Evolutionary conservation across 1,139 yeast species (phyloP).

Genomic region (Spencermartinsiella ligniputridi): DNA sequence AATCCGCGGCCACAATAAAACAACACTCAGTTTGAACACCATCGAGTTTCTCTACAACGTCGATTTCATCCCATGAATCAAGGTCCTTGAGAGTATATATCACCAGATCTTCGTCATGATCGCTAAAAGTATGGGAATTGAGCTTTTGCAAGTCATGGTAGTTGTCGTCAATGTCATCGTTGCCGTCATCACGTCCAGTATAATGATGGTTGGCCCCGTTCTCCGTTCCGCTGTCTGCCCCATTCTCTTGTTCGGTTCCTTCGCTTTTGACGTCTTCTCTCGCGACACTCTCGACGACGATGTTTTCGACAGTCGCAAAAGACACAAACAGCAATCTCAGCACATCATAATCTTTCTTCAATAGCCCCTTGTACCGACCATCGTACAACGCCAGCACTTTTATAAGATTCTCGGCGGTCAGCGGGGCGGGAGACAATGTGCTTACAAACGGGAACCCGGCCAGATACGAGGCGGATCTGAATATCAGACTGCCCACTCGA

Average conservation of each 20-base stretch:
- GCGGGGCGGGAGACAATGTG: constrained; percentile 30
- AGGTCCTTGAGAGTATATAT: constrained; percentile 19
- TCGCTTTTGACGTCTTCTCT: constrained; percentile 4
- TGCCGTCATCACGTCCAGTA: constrained; percentile 15
- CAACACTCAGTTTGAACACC: constrained; percentile 34
- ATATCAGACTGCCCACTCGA: constrained; percentile 34
- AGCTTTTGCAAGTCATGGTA: constrained; percentile 5
- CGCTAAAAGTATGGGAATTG: constrained; percentile 4
- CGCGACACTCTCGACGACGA: constrained; percentile 3
- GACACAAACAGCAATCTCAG: constrained; percentile 40
- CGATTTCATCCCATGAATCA: constrained; percentile 30
- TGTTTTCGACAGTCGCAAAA: constrained; percentile 29
- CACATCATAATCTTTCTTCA: constrained; percentile 34
- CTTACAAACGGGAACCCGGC: constrained; percentile 44
- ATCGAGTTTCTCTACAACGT: constrained; percentile 28
- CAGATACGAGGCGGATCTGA: constrained; percentile 34
- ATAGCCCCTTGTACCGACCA: constrained; percentile 34
- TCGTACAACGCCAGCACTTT: constrained; percentile 41
- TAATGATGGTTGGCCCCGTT: no score
- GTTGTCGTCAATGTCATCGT: constrained; percentile 5
- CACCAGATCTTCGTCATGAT: constrained; percentile 18
- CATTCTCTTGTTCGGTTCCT: background rate
- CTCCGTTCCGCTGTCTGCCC: constrained; percentile 16
- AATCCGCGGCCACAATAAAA: constrained; percentile 22
- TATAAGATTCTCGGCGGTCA: constrained; percentile 42